A percentile compares a stretch with the other conserved stretches of the same genome.
Conservation (phyloP, 352 stramenopile genomes). For the Globisporangium ultimum region DNA sequence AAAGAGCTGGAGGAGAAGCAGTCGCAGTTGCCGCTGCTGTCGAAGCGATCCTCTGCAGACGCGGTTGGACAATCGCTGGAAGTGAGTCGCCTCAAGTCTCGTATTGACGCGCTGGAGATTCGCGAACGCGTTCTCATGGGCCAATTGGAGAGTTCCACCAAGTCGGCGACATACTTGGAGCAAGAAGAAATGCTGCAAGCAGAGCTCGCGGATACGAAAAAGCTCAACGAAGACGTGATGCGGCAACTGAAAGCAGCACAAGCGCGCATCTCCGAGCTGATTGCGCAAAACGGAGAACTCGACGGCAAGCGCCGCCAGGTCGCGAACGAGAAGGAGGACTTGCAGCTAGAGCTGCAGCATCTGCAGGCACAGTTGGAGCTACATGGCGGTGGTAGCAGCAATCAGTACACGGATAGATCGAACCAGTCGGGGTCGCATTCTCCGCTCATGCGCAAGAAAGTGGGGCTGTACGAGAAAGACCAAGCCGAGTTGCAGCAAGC, state of each 20-base stretch:
- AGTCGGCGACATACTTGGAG: conserved; percentile 22
- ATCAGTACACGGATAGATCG: conserved; percentile 16
- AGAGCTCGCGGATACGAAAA: conserved; percentile 31
- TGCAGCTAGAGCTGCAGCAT: conserved; percentile 63
- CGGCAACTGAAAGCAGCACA: conserved; percentile 43
- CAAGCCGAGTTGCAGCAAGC: conserved; percentile 70
- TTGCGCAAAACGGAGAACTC: conserved; percentile 37
- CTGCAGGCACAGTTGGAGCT: conserved; percentile 28
- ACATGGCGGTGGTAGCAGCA: conserved; percentile 8
- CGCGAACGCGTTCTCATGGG: conserved; percentile 61
- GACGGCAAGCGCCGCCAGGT: conserved; percentile 46
- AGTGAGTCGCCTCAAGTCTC: conserved; percentile 40
- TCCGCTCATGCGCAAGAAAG: conserved; percentile 57
- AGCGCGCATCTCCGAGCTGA: conserved; percentile 33
- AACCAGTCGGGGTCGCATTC: conserved; percentile 15
- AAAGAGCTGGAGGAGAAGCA: conserved; percentile 60
- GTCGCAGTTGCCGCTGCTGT: conserved; percentile 22
- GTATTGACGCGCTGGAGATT: conserved; percentile 63
- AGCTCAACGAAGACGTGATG: conserved; percentile 47
- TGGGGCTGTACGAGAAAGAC: conserved; percentile 76
- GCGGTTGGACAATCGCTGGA: conserved; percentile 26
- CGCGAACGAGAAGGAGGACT: conserved; percentile 41
- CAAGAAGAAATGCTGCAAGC: conserved; percentile 20
- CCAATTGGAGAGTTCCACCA: conserved; percentile 40
- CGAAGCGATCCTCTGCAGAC: conserved; percentile 10